A percentile compares a stretch with the other conserved stretches of the same genome.
phyloP scores from a whole-genome alignment of 1,139 yeast genomes.

The Nakaseomyces bracarensis region DNA sequence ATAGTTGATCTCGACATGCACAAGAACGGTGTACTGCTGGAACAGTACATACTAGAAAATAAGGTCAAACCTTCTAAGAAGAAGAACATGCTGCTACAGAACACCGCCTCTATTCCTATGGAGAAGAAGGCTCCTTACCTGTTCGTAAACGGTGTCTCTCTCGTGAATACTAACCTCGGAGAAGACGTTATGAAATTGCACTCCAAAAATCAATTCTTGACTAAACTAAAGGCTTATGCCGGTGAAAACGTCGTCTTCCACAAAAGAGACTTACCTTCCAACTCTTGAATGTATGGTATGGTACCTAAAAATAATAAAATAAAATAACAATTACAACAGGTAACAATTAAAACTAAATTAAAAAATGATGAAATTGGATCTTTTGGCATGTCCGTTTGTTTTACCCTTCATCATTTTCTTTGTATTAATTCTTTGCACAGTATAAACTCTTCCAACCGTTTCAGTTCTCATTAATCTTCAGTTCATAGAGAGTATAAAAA shows the following conservation, averaged over 20 bases:
- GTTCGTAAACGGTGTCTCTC: constrained; percentile 23
- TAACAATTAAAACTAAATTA: too few species aligned
- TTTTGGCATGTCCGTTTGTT: too few species aligned
- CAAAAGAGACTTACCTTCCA: constrained; percentile 22
- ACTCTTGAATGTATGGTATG: constrained; percentile 16
- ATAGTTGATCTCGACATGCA: constrained; percentile 71
- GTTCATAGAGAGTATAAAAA: too few species aligned
- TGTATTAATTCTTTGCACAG: too few species aligned
- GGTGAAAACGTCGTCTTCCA: constrained; percentile 16
- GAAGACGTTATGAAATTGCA: constrained; percentile 15
- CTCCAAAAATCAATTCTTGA: constrained; percentile 13
- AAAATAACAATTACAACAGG: too few species aligned
- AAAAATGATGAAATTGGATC: too few species aligned
- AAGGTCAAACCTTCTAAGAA: constrained; percentile 8
- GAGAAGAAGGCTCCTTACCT: constrained; percentile 17
- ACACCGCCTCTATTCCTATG: neutral
- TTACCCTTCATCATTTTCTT: too few species aligned
- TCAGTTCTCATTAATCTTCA: too few species aligned
- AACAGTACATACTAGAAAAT: constrained; percentile 36
- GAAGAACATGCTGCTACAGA: constrained; percentile 3
- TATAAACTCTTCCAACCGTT: too few species aligned
- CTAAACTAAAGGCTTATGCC: constrained; percentile 15
- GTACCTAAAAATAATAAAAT: too few species aligned
- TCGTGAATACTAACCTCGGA: constrained; percentile 16
- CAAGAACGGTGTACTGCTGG: constrained; percentile 46